Base-by-base conservation (phyloP, 257 asterid species). In the Forsythia suspensa region DNA sequence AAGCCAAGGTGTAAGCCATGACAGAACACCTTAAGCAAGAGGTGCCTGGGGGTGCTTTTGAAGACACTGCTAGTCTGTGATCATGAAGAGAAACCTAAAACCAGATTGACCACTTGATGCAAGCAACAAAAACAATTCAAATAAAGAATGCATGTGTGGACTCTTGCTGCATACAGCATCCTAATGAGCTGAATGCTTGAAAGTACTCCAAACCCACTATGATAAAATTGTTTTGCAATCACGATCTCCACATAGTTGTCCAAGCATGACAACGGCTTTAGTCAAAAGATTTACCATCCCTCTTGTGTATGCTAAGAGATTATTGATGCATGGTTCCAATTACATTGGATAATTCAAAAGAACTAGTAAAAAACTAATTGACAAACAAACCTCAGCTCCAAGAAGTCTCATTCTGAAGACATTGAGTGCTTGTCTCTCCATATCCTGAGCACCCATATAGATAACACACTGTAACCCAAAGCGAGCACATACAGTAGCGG, bases 391-490 rank as follows among this genome's bases (percentile, higher is more conserved):
- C 99, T 93, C 98, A 76, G 98, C 98, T 79, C 99, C 98, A 82
- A 95, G 97, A 72, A 93, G 92, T 18, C 89, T 85, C 99, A 95
- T 95, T 80, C 97, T 87, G 90, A 92, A 93, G 78, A 95, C 99
- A 79, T 95, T 93, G 42, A 95, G 96, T 4, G 97, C 82, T 76
- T 95, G 99, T 61, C 98, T 90, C 91, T 95, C 98, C 99, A 95
- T 95, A 81, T 95, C 99, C 81, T 93, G 97, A 78, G 97, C 98
- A 78, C 98, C 99, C 98, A 93, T 95, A 86, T 93, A 95, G 75
- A 93, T 85, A 59, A 93, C 55, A 76, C 99, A 93, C 37, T 89
- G 77, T 90, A 93, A 81, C 1, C 99, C 98, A 83, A 93, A 93
- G 51, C 97, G 91, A 86, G 99, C 99, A 86, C 99, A 95, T 63